phyloP scores from a whole-genome alignment of 306 rosid species.

The Cucurbita ficifolia region DNA sequence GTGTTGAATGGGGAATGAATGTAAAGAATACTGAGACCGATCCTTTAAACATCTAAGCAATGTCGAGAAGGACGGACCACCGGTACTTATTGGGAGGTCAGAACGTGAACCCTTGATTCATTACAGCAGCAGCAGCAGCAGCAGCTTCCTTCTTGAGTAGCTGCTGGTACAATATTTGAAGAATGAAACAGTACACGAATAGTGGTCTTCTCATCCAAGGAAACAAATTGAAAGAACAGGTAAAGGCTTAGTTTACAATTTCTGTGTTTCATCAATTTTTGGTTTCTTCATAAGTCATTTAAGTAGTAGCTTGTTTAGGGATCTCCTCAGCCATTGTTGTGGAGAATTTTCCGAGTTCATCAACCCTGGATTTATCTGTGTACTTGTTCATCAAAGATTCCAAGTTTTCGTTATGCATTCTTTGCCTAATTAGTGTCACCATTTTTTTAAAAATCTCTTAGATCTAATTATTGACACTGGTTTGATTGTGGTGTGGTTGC shows the following conservation, averaged over 20 bases:
- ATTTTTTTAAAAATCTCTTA: not conserved
- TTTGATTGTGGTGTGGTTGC: not conserved
- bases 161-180: slow-evolving; percentile 5
- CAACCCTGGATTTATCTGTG: not conserved
- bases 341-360: not conserved
- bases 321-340: not conserved
- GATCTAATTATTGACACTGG: not conserved
- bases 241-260: not conserved
- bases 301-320: slow-evolving; percentile 1
- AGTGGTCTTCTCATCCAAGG: slow-evolving; percentile 7
- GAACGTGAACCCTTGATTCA: slow-evolving; percentile 11
- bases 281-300: not conserved
- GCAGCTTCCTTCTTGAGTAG: not conserved
- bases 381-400: not conserved
- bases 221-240: not conserved
- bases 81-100: slow-evolving; percentile 13
- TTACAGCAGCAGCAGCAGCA: slow-evolving; percentile 1
- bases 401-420: not conserved
- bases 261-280: not conserved
- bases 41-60: slow-evolving; percentile 53
- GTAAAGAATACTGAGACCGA: slow-evolving; percentile 67
- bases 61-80: slow-evolving; percentile 1
- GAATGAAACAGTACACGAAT: slow-evolving; percentile 7
- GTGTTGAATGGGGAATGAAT: slow-evolving; percentile 49
- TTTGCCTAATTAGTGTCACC: not conserved